A percentile compares a stretch with the other conserved stretches of the same genome.
phyloP scores from a whole-genome alignment of 768 basidiomycete genomes.

The Hygrocybe coccinea region DNA sequence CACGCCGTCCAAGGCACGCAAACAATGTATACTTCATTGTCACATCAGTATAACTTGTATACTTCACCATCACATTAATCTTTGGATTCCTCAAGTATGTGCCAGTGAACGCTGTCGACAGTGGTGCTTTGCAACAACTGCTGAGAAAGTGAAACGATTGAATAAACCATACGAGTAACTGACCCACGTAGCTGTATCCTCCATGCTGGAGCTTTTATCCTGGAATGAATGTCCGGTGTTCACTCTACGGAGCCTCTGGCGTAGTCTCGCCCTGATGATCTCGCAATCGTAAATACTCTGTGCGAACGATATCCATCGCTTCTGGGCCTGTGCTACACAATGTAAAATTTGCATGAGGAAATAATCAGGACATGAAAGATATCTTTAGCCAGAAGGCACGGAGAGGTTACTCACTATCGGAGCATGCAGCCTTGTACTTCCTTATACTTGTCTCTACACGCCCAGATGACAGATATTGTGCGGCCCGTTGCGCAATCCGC shows the following conservation, averaged over 20 bases:
- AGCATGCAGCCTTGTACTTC: conserved; percentile 74
- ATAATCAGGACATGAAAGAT: neutral
- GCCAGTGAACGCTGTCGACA: neutral
- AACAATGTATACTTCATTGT: too few species aligned
- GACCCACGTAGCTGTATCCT: too few species aligned
- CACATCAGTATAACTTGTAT: neutral
- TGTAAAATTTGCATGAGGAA: neutral
- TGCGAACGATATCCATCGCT: conserved; percentile 65
- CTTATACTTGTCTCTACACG: conserved; percentile 65
- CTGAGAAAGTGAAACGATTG: too few species aligned
- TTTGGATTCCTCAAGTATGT: too few species aligned
- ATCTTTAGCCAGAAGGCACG: conserved; percentile 8
- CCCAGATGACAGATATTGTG: conserved; percentile 81
- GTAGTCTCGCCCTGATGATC: conserved; percentile 26
- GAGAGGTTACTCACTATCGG: conserved; percentile 52
- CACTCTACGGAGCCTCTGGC: neutral
- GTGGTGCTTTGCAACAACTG: neutral
- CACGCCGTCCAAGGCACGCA: too few species aligned
- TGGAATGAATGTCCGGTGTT: neutral
- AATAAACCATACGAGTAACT: too few species aligned
- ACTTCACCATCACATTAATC: neutral
- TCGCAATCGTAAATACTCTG: conserved; percentile 68
- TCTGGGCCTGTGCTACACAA: conserved; percentile 67
- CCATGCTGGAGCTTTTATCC: too few species aligned
- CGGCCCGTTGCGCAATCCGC: conserved; percentile 80